phyloP scores from a whole-genome alignment of 768 basidiomycete species.

The Cystobasidium ongulense region DNA sequence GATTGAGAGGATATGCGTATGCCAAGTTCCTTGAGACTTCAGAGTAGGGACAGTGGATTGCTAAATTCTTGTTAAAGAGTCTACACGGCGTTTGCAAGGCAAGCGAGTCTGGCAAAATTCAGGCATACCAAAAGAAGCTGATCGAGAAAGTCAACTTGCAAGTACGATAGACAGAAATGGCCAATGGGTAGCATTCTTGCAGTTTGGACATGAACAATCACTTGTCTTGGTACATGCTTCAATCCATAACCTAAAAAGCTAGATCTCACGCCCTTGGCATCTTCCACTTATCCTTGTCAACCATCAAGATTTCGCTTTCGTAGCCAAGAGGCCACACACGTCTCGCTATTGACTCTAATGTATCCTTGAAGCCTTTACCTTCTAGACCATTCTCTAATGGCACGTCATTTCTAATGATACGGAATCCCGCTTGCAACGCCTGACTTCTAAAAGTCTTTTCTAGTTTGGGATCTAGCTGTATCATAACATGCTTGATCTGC shows the following conservation, averaged over 20 bases:
- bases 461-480: not conserved
- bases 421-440: constrained; percentile 1
- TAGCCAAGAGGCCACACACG: constrained; percentile 1
- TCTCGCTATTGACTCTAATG: not conserved
- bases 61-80: too few relatives aligned
- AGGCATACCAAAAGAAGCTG: not conserved
- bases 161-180: not conserved
- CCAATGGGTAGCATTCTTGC: not conserved
- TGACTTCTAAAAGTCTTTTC: constrained; percentile 3
- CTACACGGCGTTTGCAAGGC: not conserved
- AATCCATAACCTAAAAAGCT: too few relatives aligned
- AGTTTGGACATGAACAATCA: too few relatives aligned
- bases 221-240: too few relatives aligned
- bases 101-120: not conserved
- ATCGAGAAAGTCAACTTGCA: not conserved
- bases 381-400: not conserved
- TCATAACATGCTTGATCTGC: not conserved
- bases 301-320: not conserved
- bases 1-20: too few relatives aligned
- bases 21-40: too few relatives aligned
- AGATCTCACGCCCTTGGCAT: not conserved
- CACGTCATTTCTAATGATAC: constrained; percentile 4
- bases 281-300: not conserved
- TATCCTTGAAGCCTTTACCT: not conserved
- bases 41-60: too few relatives aligned